Evolutionary conservation across 805 yeast species (phyloP).

Genomic region (Yamadazyma laniorum): DNA sequence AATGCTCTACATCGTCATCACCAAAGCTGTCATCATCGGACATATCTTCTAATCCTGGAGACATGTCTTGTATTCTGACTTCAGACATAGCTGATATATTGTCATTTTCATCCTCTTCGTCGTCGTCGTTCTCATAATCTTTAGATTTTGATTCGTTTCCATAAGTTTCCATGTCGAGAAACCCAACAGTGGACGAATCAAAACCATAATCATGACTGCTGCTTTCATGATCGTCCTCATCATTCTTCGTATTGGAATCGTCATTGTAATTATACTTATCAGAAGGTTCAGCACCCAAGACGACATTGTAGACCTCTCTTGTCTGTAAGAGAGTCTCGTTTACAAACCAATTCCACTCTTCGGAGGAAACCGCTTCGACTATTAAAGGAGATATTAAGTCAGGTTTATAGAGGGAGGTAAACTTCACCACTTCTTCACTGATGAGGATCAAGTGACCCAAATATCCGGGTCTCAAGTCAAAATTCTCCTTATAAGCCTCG

Average conservation of each 20-base stretch:
- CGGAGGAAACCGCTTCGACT: constrained; percentile 46
- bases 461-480: constrained; percentile 75
- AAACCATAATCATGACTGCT: constrained; percentile 23
- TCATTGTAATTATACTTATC: constrained; percentile 14
- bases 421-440: constrained; percentile 94
- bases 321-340: constrained; percentile 49
- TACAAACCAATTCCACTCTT: constrained; percentile 52
- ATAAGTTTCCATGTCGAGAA: neutral
- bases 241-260: constrained; percentile 12
- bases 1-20: constrained; percentile 24
- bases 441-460: constrained; percentile 96
- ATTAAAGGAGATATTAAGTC: constrained; percentile 56
- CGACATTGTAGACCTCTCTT: constrained; percentile 56
- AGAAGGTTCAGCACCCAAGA: constrained; percentile 43
- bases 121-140: constrained; percentile 11
- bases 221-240: constrained; percentile 13
- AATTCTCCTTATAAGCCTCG: constrained; percentile 20
- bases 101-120: constrained; percentile 22
- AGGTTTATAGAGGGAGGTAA: constrained; percentile 59
- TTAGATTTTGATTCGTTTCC: neutral
- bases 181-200: constrained; percentile 2
- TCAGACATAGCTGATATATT: constrained; percentile 16
- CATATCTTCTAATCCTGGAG: constrained; percentile 26
- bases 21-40: constrained; percentile 22
- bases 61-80: constrained; percentile 28